Evolutionary conservation across 345 rosid species (phyloP), one percentile per base, ranked within the genome.

Genomic region (Bruguiera parviflora): DNA sequence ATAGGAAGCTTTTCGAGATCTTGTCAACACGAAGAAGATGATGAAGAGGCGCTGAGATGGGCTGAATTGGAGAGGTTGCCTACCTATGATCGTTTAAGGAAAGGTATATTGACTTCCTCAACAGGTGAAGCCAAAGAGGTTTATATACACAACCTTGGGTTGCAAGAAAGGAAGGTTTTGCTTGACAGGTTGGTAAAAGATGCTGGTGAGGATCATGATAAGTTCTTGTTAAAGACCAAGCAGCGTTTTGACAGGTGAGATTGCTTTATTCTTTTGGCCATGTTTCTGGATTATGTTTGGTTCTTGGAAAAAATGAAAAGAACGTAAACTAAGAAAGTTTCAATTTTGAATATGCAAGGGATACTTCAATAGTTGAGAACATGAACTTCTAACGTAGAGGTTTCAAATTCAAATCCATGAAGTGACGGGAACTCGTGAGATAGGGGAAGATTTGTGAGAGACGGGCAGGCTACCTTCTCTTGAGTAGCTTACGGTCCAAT

Each of bases 131-230:
- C 61, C 13, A 67, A 31, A n/a, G 72, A 73, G 37, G 62, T 67
- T 25, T 63, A 73, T 39, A 28, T 67, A 1, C 67, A 55, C 9
- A 61, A 22, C 28, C 77, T 73, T 67, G 86, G 86, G 6, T 62
- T 74, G 56, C 70, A 71, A 5, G 84, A 84, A 64, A 81, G 81
- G 63, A 71, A 49, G 49, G 66, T 37, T 49, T 55, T 82, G 76
- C n/a, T 84, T 9, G 86, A 78, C 57, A 74, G 78, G 33, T 52
- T 82, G 61, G 67, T 69, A 58, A 85, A 64, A 47, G 77, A 69
- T 21, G 68, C 82, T 0, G 84, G 80, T 27, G 75, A 75, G 51
- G 90, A 84, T 46, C 80, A 84, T 46, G 90, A 84, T 67, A 63
- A 61, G 73, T 77, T 83, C 63, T 56, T 81, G 73, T 39, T 75